Evolutionary conservation across 75 land plant genomes (phyloP).

Genomic region (Gnetum montanum): DNA sequence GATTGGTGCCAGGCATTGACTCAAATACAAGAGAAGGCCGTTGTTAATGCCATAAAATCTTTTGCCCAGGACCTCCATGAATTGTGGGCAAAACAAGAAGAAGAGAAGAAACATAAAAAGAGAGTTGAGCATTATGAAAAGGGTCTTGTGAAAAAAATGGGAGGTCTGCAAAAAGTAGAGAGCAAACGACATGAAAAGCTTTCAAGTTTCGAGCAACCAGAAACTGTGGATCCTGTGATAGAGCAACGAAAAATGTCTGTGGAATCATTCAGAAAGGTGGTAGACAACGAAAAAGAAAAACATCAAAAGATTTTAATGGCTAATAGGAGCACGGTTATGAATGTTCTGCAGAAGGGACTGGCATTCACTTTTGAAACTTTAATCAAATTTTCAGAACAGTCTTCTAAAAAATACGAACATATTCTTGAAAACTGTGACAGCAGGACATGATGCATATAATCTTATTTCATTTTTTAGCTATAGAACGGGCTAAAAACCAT

Average conservation of each 20-base stretch:
- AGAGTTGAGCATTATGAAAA: constrained; percentile 49
- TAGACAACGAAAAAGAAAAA: constrained; percentile 13
- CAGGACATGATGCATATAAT: no score
- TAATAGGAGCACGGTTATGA: constrained; percentile 11
- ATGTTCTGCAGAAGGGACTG: constrained; percentile 25
- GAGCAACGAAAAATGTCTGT: constrained; percentile 33
- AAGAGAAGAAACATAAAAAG: constrained; percentile 30
- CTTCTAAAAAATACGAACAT: constrained; percentile 15
- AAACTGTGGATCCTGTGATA: constrained; percentile 8
- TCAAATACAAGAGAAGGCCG: constrained; percentile 19
- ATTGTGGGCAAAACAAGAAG: constrained; percentile 14
- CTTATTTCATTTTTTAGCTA: no score
- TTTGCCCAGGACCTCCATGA: constrained; percentile 15
- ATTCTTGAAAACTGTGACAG: constrained; percentile 5
- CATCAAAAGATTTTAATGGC: constrained; percentile 17
- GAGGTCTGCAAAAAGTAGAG: constrained; percentile 1
- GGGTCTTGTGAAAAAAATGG: constrained; percentile 49
- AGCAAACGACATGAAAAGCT: not conserved
- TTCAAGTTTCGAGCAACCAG: not conserved
- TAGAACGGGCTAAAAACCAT: no score
- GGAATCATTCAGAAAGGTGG: constrained; percentile 30
- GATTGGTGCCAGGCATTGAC: constrained; percentile 12
- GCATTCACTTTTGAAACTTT: constrained; percentile 33
- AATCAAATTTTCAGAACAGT: constrained; percentile 41
- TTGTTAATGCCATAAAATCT: constrained; percentile 21